phyloP scores from a whole-genome alignment of 805 yeast species.

The Nakazawaea siamensis region DNA sequence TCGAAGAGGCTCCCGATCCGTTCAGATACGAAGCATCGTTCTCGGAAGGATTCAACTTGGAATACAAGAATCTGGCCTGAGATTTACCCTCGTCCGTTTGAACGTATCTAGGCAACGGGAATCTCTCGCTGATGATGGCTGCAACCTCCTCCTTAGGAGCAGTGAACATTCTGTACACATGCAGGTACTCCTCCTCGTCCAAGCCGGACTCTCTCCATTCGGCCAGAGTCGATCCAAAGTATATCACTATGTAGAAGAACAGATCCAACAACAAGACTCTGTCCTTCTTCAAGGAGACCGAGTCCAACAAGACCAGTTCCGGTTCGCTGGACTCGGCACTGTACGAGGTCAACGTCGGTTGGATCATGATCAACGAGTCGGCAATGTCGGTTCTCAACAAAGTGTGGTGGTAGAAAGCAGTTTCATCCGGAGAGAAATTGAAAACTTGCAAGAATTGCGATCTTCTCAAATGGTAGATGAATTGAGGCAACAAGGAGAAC shows the following conservation, averaged over 20 bases:
- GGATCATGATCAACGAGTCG: conserved; percentile 93
- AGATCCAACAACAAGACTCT: conserved; percentile 85
- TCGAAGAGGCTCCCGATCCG: conserved; percentile 37
- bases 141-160: conserved; percentile 92
- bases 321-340: conserved; percentile 75
- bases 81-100: conserved; percentile 98
- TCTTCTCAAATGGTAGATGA: conserved; percentile 90
- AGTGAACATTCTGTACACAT: conserved; percentile 78
- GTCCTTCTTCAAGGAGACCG: conserved; percentile 86
- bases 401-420: conserved; percentile 92
- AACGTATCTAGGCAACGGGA: conserved; percentile 95
- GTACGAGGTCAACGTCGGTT: conserved; percentile 89
- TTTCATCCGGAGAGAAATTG: conserved; percentile 98
- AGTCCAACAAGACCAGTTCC: conserved; percentile 86
- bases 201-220: conserved; percentile 95
- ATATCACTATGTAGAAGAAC: conserved; percentile 91
- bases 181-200: conserved; percentile 86
- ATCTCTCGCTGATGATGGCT: conserved; percentile 81
- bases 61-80: conserved; percentile 92
- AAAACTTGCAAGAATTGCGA: conserved; percentile 94
- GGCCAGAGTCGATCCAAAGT: conserved; percentile 91
- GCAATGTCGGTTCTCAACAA: conserved; percentile 86
- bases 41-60: conserved; percentile 91
- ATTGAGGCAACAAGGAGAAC: conserved; percentile 89
- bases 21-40: conserved; percentile 39